Evolutionary conservation across 2,329 filamentous ascomycete species (phyloP).

Genomic region (Pseudogymnoascus sp.): DNA sequence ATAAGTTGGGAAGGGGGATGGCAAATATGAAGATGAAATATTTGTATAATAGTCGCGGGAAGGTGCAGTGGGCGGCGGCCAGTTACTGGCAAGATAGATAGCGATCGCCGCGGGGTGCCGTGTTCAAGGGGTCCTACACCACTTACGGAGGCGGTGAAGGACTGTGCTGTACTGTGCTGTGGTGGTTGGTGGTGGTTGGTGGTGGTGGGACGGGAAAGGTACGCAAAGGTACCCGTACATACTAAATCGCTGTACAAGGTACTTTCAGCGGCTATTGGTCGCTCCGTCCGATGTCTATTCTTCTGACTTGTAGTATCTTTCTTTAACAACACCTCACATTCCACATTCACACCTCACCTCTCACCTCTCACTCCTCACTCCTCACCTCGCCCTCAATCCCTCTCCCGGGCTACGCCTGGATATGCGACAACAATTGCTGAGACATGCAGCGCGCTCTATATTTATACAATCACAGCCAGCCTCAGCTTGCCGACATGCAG

Average conservation of each 20-base stretch:
- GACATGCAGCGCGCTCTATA: constrained; percentile 7
- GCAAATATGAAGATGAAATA: not conserved
- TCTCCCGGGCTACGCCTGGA: constrained; percentile 14
- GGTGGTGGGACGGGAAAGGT: not conserved
- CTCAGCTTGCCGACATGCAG: constrained; percentile 18
- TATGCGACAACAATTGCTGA: constrained; percentile 6
- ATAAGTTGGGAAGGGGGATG: not conserved
- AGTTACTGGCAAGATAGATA: not conserved
- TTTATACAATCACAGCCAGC: constrained; percentile 15
- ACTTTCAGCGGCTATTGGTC: not conserved
- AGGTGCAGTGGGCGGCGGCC: not conserved
- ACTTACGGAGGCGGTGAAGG: not conserved
- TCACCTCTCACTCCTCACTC: constrained; percentile 8
- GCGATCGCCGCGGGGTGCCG: not conserved
- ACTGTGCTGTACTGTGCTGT: not conserved
- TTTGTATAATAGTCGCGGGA: not conserved
- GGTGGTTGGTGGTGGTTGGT: not conserved
- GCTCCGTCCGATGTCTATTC: not conserved
- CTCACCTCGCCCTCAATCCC: constrained; percentile 6
- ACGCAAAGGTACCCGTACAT: not conserved
- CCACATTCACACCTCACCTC: not conserved
- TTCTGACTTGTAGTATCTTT: not conserved
- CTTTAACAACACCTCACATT: constrained; percentile 13
- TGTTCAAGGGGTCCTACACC: not conserved
- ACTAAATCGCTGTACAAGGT: not conserved